These are phyloP conservation scores for Saxispiralis lemnorum DNA, from an alignment of 495 filamentous ascomycete species.

Conservation along the genomic window DNA sequence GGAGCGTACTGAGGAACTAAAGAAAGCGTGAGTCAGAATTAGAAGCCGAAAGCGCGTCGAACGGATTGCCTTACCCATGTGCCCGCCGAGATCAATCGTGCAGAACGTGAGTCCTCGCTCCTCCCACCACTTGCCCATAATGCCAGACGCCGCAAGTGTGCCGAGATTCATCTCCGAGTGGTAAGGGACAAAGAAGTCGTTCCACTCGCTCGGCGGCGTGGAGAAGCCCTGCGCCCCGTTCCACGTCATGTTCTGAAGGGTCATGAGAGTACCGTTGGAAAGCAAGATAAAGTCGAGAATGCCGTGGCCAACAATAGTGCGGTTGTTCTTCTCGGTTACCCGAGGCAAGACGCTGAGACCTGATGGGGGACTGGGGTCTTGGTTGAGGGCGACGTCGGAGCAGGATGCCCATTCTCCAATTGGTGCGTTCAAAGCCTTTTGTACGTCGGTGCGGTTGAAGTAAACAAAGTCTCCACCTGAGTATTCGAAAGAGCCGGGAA, in stretches of 20 bases:
- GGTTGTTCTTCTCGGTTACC: slow-evolving; percentile 55
- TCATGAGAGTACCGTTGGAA: slow-evolving; percentile 33
- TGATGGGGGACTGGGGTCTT: slow-evolving; percentile 18
- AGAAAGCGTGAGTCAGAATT: too few species aligned
- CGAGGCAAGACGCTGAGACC: slow-evolving; percentile 35
- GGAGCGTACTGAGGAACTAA: slow-evolving; percentile 25
- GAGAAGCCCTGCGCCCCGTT: slow-evolving; percentile 51
- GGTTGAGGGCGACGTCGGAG: slow-evolving; percentile 37
- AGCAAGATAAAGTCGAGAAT: slow-evolving; percentile 45
- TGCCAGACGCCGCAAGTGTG: slow-evolving; percentile 18
- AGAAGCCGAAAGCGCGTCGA: too few species aligned
- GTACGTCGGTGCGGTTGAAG: slow-evolving; percentile 64
- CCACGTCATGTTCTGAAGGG: slow-evolving; percentile 79
- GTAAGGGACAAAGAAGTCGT: slow-evolving; percentile 26
- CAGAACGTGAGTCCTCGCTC: slow-evolving; percentile 25
- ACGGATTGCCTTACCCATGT: slow-evolving; percentile 8
- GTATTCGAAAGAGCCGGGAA: slow-evolving; percentile 36
- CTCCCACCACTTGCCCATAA: slow-evolving; percentile 22
- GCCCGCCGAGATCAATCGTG: slow-evolving; percentile 19
- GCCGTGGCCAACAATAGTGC: slow-evolving; percentile 53
- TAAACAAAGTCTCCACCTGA: slow-evolving; percentile 36
- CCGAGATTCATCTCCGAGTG: slow-evolving; percentile 16
- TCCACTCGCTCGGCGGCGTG: slow-evolving; percentile 16
- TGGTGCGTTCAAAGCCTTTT: slow-evolving; percentile 55
- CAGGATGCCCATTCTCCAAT: slow-evolving; percentile 45